These are phyloP conservation scores for Aspergillus puulaauensis DNA, from an alignment of 2,329 filamentous ascomycete species.

Conservation along the genomic window DNA sequence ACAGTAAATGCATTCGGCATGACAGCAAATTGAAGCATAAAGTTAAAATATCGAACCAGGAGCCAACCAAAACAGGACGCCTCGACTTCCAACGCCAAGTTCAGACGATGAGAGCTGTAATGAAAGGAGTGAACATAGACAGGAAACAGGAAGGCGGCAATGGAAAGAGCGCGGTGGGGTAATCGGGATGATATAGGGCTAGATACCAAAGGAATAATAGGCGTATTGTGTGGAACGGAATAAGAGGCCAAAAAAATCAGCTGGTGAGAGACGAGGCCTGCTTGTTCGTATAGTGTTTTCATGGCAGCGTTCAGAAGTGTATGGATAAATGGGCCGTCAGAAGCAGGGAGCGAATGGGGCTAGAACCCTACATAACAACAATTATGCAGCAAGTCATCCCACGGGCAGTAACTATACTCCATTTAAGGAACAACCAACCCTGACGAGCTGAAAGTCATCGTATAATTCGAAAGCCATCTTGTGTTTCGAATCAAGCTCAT, in stretches of 20 bases:
- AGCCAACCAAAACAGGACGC: conserved; percentile 38
- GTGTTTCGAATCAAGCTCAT: conserved; percentile 13
- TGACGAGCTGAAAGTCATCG: conserved; percentile 7
- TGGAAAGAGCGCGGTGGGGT: conserved; percentile 1
- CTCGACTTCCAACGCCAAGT: conserved; percentile 40
- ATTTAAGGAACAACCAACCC: conserved; percentile 3
- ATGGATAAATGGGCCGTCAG: conserved; percentile 6
- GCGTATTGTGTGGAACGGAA: background rate
- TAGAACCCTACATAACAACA: conserved; percentile 6
- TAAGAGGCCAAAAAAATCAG: background rate
- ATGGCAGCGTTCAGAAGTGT: conserved; percentile 8
- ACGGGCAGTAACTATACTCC: conserved; percentile 7
- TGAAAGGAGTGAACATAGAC: conserved; percentile 24
- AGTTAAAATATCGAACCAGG: conserved; percentile 24
- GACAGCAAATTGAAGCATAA: conserved; percentile 27
- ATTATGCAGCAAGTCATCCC: conserved; percentile 10
- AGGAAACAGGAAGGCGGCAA: conserved; percentile 17
- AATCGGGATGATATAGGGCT: conserved; percentile 4
- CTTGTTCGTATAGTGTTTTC: conserved; percentile 11
- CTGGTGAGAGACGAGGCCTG: conserved; percentile 1
- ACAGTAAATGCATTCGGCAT: conserved; percentile 35
- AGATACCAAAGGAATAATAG: background rate
- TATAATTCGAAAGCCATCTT: conserved; percentile 9
- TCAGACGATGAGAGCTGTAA: conserved; percentile 33
- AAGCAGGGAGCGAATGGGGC: conserved; percentile 5